Base-by-base conservation (phyloP, 495 filamentous ascomycete genomes). In the Aspergillus ellipticus region DNA sequence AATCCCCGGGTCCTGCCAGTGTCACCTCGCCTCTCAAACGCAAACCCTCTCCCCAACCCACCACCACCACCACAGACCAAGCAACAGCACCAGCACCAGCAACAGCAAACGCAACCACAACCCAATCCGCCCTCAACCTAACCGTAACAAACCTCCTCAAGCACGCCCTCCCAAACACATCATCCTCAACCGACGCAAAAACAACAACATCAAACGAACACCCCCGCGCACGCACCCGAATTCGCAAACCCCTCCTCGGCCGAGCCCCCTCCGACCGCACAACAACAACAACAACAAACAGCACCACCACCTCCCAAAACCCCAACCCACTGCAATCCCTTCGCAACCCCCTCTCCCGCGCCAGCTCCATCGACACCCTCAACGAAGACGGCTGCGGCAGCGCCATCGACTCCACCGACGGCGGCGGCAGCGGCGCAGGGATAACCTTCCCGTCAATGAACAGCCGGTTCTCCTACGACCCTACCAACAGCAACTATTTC, bases 321-420 rank as follows among this genome's bases (percentile, higher is more conserved):
- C 42, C 22, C 42, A 22, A 45, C 71, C 21, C 79, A 63, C 59
- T 54, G 55, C 21, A 51, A 52, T 15, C 50, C 10, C 26, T 70
- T 7, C 54, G 53, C 31, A 57, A 53, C 10, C 45, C 22, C 2
- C 58, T 64, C 49, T 79, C 76, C 22, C 78, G 77, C 41, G 79
- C 78, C 41, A 81, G 78, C 66, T 80, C 77, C 29, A 74, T 81
- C 53, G 79, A 81, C 50, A 80, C 78, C 9, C 63, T 81, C n/a
- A 80, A 82, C 56, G 79, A 79, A 28, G 79, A 82, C 48, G 79
- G 79, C 15, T 63, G 75, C 28, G 79, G 78, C 21, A 76, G 70
- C 42, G 70, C 73, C 13, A 49, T 79, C 9, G 77, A 78, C 43
- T 72, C 69, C 26, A 60, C 24, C 24, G 24, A 62, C 20, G 57